Base-by-base conservation (phyloP, 129 eudicot species). In the Lonicera japonica region DNA sequence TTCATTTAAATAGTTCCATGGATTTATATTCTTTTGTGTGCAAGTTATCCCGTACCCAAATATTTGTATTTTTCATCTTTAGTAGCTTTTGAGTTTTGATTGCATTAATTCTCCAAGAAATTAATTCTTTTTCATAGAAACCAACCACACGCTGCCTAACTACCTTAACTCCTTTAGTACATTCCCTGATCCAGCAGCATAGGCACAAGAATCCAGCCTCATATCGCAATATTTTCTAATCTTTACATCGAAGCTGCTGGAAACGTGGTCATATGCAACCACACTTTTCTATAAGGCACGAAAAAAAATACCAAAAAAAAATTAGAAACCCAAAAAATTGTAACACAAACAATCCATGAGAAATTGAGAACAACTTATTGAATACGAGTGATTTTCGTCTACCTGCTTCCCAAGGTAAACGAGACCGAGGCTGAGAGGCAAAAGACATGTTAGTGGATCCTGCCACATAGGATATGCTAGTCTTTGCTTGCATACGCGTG, bases 141-240 rank as follows among this genome's bases (percentile, higher is more conserved):
- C 2, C 36, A 29, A 29, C 36, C 82, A 76, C 70, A 81, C 9
- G 86, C 82, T 73, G 1, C 10, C 10, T 38, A 38, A 38, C 86
- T 3, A 90, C 97, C 96, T n/a, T n/a, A n/a, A n/a, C n/a, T n/a
- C n/a, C n/a, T 92, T 92, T 24, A 92, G 78, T 16, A 92, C 99
- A 25, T 92, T 92, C 64, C 99, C 99, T 2, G 96, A 88, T 50
- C 99, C 99, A 11, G 99, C n/a, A n/a, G n/a, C 99, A 81, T 87
- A 94, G 24, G 99, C 99, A 71, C 99, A 81, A 25, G 87, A 73
- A 15, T 64, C 80, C 21, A 81, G 72, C 54, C 77, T 81, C 87
- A 77, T 81, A 58, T 77, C 87, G 61, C 87, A 81, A 29, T 77
- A 61, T 54, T 73, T 81, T 54, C 77, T 65, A 41, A 81, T 76